These are phyloP conservation scores for Aquilaria sinensis DNA, from an alignment of 345 rosid species.

Conservation along the genomic window DNA sequence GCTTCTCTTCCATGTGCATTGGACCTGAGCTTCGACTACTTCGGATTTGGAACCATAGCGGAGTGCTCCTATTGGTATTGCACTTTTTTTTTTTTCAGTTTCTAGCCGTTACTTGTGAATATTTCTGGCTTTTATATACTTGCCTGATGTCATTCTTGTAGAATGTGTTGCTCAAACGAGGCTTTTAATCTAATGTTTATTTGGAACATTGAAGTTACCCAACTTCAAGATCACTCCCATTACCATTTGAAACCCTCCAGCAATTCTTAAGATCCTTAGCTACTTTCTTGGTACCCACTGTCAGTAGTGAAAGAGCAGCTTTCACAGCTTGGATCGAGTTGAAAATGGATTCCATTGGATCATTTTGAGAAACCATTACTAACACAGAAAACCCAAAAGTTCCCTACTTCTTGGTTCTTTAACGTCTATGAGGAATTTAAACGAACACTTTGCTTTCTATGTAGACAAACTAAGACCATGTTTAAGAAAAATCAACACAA, in stretches of 20 bases:
- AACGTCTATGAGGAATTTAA: too few species aligned
- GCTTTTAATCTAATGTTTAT: too few species aligned
- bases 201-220: too few species aligned
- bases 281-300: constrained; percentile 47
- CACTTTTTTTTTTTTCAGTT: background rate
- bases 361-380: constrained; percentile 56
- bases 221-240: constrained; percentile 17
- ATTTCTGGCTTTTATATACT: too few species aligned
- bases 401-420: background rate
- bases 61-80: constrained; percentile 32
- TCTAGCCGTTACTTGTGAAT: background rate
- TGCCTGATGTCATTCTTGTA: too few species aligned
- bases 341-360: constrained; percentile 48
- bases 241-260: constrained; percentile 32
- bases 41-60: background rate
- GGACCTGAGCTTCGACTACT: constrained; percentile 7
- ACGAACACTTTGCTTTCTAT: too few species aligned
- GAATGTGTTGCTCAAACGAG: too few species aligned
- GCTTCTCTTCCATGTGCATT: constrained; percentile 12
- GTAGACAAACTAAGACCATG: too few species aligned
- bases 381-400: background rate
- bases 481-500: too few species aligned
- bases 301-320: constrained; percentile 44
- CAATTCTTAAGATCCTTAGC: constrained; percentile 53
- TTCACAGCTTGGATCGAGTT: constrained; percentile 56